Base-by-base conservation (phyloP, 192 early-diverging fungal species). In the Geranomyces variabilis region DNA sequence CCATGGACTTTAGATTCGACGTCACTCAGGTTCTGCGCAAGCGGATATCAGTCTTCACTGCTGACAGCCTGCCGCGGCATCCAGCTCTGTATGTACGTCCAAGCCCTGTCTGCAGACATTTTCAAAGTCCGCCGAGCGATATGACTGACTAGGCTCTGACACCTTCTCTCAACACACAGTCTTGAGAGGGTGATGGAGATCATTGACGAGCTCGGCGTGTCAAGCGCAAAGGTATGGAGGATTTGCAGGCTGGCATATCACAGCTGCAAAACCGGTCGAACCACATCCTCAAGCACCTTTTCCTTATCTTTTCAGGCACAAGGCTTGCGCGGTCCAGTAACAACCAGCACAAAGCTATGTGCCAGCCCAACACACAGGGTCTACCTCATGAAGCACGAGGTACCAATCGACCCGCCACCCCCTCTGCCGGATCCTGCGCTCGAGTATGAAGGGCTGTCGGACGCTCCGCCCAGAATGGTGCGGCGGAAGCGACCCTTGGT, bases 321-420 rank as follows among this genome's bases (percentile, higher is more conserved):
- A 79, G 63, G 70, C 14, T 67, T 84, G 36, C 75, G 77, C 8
- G 43, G 45, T 1, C 75, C 83, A 5, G 74, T 84, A 30, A 84
- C 83, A 31, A 75, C 75, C 33, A 30, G 71, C 51, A 10, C 61
- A 19, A 79, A 80, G 36, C 66, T 84, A 26, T 64, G 67, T 7
- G 30, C 59, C 1, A 79, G 78, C 56, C 78, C 80, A 13, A 66
- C 36, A 5, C 82, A 83, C 33, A 41, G 77, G 49, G 26, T 83
- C 17, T 83, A 84, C 58, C 45, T 84, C 0, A 73, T 79, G 78
- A 73, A 69, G 24, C 61, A 74, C 30, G 66, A 66, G 15, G 14
- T 24, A 26, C 36, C 36, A 41, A 41, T 41, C 36, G 36, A 41
- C 5, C 36, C 36, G 36, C 36, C 36, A 33, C 21, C 43, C 22